Evolutionary conservation across 805 yeast species (phyloP).

Genomic region (Candida ortonii): DNA sequence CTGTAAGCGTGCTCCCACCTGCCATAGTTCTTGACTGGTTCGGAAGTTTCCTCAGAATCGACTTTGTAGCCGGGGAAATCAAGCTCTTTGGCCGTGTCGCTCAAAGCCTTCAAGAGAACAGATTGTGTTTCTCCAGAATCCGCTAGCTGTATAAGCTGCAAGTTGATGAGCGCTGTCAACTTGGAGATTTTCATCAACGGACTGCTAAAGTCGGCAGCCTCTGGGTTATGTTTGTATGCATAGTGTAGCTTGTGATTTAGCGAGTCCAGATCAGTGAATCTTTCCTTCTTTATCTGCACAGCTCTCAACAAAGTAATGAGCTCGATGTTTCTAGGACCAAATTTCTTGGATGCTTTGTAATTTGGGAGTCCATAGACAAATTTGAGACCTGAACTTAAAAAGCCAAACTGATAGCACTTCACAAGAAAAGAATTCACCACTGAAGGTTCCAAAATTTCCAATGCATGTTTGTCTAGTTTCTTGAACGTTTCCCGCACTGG

Average conservation of each 20-base stretch:
- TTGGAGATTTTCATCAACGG: constrained; percentile 10
- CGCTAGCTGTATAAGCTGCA: constrained; percentile 12
- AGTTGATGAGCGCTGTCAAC: constrained; percentile 13
- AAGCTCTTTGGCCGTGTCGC: constrained; percentile 1
- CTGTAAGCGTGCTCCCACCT: constrained; percentile 21
- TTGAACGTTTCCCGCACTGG: constrained; percentile 15
- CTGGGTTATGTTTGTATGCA: constrained; percentile 15
- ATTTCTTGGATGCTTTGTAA: constrained; percentile 13
- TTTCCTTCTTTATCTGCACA: constrained; percentile 15
- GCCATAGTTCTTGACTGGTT: constrained; percentile 8
- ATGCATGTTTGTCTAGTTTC: constrained; percentile 16
- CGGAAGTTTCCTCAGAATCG: constrained; percentile 6
- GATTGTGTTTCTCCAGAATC: constrained; percentile 3
- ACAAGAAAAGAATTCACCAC: constrained; percentile 26
- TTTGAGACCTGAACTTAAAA: constrained; percentile 16
- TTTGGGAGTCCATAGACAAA: constrained; percentile 21
- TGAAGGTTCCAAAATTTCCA: constrained; percentile 21
- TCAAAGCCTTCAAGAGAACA: constrained; percentile 5
- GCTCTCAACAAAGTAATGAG: constrained; percentile 26
- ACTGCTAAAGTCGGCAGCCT: constrained; percentile 5
- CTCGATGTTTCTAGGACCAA: constrained; percentile 23
- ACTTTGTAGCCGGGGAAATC: constrained; percentile 7
- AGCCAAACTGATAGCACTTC: constrained; percentile 26
- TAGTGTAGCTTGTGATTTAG: constrained; percentile 14
- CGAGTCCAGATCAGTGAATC: constrained; percentile 14